Conservation (phyloP, 257 asterid species). For the Craterostigma plantagineum region DNA sequence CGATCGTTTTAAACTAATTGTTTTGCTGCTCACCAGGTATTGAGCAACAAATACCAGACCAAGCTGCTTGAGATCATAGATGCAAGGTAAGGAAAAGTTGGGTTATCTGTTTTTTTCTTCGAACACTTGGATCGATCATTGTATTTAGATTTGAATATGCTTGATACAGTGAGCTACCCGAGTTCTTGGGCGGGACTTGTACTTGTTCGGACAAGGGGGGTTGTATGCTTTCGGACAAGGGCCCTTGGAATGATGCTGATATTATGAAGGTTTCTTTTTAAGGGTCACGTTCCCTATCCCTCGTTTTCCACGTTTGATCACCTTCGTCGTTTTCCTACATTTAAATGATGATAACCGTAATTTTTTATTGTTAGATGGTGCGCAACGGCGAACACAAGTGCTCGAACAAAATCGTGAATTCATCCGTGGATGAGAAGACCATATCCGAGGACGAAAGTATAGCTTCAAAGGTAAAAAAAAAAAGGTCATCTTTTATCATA, state of each 20-base stretch:
- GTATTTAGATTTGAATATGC: conserved; percentile 3
- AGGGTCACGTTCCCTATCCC: too few species aligned
- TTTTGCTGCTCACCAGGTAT: conserved; percentile 40
- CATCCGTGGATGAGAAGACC: conserved; percentile 37
- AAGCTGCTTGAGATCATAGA: conserved; percentile 84
- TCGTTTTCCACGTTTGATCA: too few species aligned
- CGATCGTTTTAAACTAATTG: not conserved
- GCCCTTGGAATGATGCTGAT: conserved; percentile 90
- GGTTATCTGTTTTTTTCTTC: not conserved
- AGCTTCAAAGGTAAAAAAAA: not conserved
- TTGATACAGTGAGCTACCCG: conserved; percentile 77
- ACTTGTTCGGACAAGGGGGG: conserved; percentile 87
- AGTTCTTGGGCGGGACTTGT: conserved; percentile 93
- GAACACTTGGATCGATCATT: too few species aligned
- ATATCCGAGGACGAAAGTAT: conserved; percentile 28
- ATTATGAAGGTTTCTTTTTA: conserved; percentile 70
- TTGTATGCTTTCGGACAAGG: conserved; percentile 83
- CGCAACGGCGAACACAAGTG: conserved; percentile 71
- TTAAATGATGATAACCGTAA: too few species aligned
- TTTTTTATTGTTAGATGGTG: conserved; percentile 39
- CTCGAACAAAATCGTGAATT: conserved; percentile 29
- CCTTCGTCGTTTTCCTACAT: too few species aligned
- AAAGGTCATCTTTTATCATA: not conserved
- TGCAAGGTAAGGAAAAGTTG: conserved; percentile 38
- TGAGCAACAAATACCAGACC: conserved; percentile 86